These are phyloP conservation scores for Prinsepia uniflora DNA, from an alignment of 306 rosid genomes.

Conservation along the genomic window DNA sequence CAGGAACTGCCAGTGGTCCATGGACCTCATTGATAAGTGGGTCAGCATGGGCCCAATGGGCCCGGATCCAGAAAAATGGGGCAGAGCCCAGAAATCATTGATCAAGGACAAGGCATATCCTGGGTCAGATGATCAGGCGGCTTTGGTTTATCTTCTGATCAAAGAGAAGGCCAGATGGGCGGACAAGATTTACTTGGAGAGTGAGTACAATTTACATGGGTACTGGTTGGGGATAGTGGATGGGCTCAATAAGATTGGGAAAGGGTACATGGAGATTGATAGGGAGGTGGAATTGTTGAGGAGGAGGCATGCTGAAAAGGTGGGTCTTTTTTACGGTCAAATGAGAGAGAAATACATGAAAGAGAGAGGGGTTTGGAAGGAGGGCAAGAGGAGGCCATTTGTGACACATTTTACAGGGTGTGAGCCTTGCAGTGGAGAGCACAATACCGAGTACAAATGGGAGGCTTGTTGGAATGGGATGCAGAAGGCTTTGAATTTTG, in stretches of 20 bases:
- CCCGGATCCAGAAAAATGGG: constrained; percentile 64
- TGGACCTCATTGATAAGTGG: constrained; percentile 71
- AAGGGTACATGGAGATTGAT: constrained; percentile 41
- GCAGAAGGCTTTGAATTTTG: constrained; percentile 66
- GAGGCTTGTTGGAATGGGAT: constrained; percentile 73
- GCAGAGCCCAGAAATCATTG: constrained; percentile 33
- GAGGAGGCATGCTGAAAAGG: constrained; percentile 72
- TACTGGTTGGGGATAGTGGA: constrained; percentile 69
- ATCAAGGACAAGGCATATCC: constrained; percentile 70
- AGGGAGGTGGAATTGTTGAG: constrained; percentile 29
- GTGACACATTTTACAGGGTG: constrained; percentile 89
- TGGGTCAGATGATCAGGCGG: constrained; percentile 90
- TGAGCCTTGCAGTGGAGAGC: constrained; percentile 83
- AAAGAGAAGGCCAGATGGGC: constrained; percentile 54
- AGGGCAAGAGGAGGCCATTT: constrained; percentile 66
- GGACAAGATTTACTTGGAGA: constrained; percentile 62
- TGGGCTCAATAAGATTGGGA: constrained; percentile 35
- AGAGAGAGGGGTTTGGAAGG: constrained; percentile 34
- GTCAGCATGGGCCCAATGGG: constrained; percentile 83
- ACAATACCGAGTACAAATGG: constrained; percentile 50
- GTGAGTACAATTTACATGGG: constrained; percentile 62
- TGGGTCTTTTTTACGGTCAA: constrained; percentile 50
- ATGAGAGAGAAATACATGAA: constrained; percentile 43
- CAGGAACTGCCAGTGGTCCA: constrained; percentile 83
- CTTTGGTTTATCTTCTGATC: constrained; percentile 54